A percentile compares a stretch with the other conserved stretches of the same genome.
These are phyloP conservation scores for Penicillium tannophilum DNA, from an alignment of 495 filamentous ascomycete species.

Conservation along the genomic window DNA sequence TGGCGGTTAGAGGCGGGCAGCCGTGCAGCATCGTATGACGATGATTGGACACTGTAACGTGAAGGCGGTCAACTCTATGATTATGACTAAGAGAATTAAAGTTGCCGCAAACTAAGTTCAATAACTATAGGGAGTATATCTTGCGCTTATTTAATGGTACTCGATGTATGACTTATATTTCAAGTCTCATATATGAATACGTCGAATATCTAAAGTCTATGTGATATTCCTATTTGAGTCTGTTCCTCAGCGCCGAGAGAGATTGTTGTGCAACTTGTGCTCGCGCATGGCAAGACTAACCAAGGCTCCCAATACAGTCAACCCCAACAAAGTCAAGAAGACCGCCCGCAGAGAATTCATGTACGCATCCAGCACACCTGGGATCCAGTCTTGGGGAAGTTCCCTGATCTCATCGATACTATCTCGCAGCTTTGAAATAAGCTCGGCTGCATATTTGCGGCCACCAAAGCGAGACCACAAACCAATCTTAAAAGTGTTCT, in stretches of 20 bases:
- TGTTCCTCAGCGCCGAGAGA: conserved; percentile 53
- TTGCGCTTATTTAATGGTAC: background rate
- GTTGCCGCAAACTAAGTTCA: background rate
- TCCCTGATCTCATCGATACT: conserved; percentile 72
- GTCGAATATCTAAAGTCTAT: background rate
- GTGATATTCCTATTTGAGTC: background rate
- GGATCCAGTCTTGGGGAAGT: conserved; percentile 70
- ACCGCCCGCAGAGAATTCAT: conserved; percentile 76
- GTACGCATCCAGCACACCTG: conserved; percentile 69
- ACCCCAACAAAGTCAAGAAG: conserved; percentile 66
- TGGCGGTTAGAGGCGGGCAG: conserved; percentile 13
- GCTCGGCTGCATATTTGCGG: conserved; percentile 62
- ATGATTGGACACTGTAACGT: conserved; percentile 13
- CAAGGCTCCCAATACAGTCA: conserved; percentile 61
- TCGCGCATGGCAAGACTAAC: conserved; percentile 72
- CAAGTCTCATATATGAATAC: background rate
- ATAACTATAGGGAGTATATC: background rate
- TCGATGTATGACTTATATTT: background rate
- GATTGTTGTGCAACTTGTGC: conserved; percentile 72
- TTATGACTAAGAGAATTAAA: conserved; percentile 4
- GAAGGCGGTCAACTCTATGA: conserved; percentile 15
- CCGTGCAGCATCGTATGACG: conserved; percentile 10
- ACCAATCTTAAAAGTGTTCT: conserved; percentile 60
- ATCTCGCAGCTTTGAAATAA: conserved; percentile 71
- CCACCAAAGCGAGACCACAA: conserved; percentile 72